Evolutionary conservation across 805 yeast genomes (phyloP).

Genomic region (Lipomyces mesembrius): DNA sequence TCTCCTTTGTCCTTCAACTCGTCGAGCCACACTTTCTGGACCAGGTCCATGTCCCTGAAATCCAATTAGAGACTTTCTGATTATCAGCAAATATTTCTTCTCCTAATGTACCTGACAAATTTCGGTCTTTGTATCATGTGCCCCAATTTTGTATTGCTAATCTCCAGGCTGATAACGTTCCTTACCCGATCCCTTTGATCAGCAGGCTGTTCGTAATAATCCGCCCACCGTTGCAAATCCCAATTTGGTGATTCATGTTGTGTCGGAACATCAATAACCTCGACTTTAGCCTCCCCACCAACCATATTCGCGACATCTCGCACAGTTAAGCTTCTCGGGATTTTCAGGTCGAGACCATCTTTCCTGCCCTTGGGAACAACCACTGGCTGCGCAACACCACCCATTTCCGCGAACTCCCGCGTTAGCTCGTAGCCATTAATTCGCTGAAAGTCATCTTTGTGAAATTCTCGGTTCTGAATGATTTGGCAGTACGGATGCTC

Average conservation of each 20-base stretch:
- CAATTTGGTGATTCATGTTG: constrained; percentile 67
- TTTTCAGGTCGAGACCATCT: constrained; percentile 52
- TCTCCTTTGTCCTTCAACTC: constrained; percentile 26
- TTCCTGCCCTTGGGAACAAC: constrained; percentile 48
- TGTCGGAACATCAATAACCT: constrained; percentile 87
- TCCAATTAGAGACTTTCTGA: not conserved
- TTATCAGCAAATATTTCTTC: not conserved
- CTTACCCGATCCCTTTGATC: constrained; percentile 64
- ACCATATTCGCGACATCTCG: constrained; percentile 59
- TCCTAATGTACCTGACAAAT: constrained; percentile 55
- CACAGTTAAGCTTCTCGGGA: constrained; percentile 64
- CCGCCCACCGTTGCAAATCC: constrained; percentile 74
- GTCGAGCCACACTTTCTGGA: constrained; percentile 66
- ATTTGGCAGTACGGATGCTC: constrained; percentile 58
- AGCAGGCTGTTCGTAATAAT: constrained; percentile 59
- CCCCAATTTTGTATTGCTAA: constrained; percentile 59
- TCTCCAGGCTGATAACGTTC: constrained; percentile 82
- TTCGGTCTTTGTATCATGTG: constrained; percentile 65
- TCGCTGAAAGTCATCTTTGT: constrained; percentile 43
- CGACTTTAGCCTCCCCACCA: constrained; percentile 67
- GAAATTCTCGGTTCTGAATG: constrained; percentile 35
- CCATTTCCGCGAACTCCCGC: constrained; percentile 46
- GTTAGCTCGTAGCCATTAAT: constrained; percentile 48
- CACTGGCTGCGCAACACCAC: constrained; percentile 53
- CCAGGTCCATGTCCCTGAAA: constrained; percentile 60